Conservation (phyloP, 345 rosid genomes). For the Pelargonium nanum region DNA sequence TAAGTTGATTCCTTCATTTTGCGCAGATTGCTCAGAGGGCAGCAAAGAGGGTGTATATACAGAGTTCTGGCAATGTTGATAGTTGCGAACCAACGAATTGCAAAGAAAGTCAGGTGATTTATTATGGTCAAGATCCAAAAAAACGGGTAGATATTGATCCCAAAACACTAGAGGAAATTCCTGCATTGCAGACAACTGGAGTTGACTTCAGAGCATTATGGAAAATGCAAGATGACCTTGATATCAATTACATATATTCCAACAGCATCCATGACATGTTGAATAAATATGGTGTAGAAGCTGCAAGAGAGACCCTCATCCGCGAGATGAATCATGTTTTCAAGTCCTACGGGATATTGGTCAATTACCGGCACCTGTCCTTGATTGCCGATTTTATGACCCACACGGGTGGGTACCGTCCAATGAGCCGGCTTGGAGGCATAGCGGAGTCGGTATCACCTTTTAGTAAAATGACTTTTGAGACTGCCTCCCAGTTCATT, state of each 20-base stretch:
- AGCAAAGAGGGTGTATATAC: conserved; percentile 74
- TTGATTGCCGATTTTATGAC: conserved; percentile 94
- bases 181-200: conserved; percentile 66
- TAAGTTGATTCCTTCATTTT: neutral
- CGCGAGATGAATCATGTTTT: conserved; percentile 78
- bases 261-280: conserved; percentile 72
- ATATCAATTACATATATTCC: conserved; percentile 67
- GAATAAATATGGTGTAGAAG: conserved; percentile 79
- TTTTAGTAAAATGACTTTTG: conserved; percentile 81
- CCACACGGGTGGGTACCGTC: conserved; percentile 69
- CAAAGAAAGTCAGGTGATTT: conserved; percentile 69
- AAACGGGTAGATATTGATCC: conserved; percentile 40
- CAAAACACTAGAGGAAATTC: conserved; percentile 39
- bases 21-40: conserved; percentile 68
- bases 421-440: conserved; percentile 86
- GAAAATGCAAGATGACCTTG: conserved; percentile 62
- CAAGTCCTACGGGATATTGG: conserved; percentile 67
- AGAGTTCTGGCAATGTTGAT: conserved; percentile 69
- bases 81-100: conserved; percentile 34
- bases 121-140: conserved; percentile 67
- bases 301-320: conserved; percentile 82
- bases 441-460: conserved; percentile 74
- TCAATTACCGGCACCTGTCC: conserved; percentile 62
- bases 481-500: conserved; percentile 84
- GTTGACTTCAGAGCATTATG: conserved; percentile 62